phyloP scores from a whole-genome alignment of 2,329 filamentous ascomycete genomes.

The Colletotrichum camelliae region DNA sequence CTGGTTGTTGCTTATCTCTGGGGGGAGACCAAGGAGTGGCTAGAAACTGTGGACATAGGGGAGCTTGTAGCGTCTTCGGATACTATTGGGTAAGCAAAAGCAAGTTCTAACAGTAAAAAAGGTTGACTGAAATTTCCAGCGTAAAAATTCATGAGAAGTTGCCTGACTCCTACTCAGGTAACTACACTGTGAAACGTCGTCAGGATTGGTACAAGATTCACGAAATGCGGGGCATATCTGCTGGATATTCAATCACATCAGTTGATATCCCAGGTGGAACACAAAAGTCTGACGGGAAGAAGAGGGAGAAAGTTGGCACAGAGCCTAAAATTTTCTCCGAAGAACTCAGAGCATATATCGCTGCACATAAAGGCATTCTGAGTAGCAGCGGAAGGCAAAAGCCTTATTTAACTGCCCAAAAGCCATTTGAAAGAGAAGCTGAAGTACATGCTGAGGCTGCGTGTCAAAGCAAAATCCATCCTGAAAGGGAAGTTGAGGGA shows the following conservation, averaged over 20 bases:
- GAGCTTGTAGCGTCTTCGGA: too few relatives aligned
- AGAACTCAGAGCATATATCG: not conserved
- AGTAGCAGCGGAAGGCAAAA: not conserved
- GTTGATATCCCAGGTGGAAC: not conserved
- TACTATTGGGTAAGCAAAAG: too few relatives aligned
- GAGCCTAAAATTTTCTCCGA: not conserved
- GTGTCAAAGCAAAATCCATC: not conserved
- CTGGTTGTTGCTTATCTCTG: too few relatives aligned
- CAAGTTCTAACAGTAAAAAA: too few relatives aligned
- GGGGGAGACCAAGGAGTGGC: too few relatives aligned
- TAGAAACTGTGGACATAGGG: too few relatives aligned
- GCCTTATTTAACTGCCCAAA: not conserved
- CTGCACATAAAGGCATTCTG: not conserved
- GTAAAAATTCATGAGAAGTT: not conserved
- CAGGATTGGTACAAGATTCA: not conserved
- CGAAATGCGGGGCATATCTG: not conserved
- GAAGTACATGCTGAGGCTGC: not conserved
- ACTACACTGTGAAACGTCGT: not conserved
- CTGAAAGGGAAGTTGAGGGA: not conserved
- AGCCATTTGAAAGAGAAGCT: not conserved
- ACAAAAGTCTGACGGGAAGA: not conserved
- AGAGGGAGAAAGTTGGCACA: not conserved
- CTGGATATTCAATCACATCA: not conserved
- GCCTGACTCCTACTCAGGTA: not conserved
- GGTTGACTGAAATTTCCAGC: too few relatives aligned